Evolutionary conservation across 2,329 filamentous ascomycete genomes (phyloP), one percentile per base, ranked within the genome.

Genomic region (Fusarium ambrosium): DNA sequence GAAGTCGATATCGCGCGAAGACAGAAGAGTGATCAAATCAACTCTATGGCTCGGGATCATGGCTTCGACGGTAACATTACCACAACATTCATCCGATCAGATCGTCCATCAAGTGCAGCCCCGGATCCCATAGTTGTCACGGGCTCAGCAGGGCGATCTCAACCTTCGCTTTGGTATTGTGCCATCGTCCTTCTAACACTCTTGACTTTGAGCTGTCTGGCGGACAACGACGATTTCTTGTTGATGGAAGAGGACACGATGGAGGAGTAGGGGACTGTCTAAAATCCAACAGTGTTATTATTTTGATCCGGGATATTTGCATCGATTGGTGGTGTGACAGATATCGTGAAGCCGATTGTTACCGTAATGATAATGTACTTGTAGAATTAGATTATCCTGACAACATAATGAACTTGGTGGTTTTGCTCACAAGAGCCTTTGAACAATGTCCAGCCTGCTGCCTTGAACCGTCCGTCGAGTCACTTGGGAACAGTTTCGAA

Each of bases 331-430:
- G n/a, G 43, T 13, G 62, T 48, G 39, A 74, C 76, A 72, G 37
- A 75, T 78, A 72, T 76, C 37, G 39, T n/a, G 48, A 59, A 58
- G 48, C 22, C 37, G 65, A 76, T 70, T 74, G n/a, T 69, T 75
- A 72, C 27, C 62, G 22, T 74, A 61, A 69, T 73, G 68, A 73
- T 70, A 72, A 58, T 70, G 39, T 70, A 48, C 32, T 55, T 53
- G 34, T 70, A 76, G 67, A 55, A 36, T 76, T 78, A 74, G 62
- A 66, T 66, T 68, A 63, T 64, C 58, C 55, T 9, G 39, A 69
- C 36, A 72, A 66, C 41, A 34, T 56, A 55, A 59, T 59, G 56
- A 27, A 59, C 20, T 41, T 59, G 22, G 39, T 41, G 43, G 41
- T 34, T 53, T 55, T 24, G n/a, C 32, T 55, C 39, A 55, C 43